Conservation (phyloP, 208 protist genomes). For the Polymyxa betae region DNA sequence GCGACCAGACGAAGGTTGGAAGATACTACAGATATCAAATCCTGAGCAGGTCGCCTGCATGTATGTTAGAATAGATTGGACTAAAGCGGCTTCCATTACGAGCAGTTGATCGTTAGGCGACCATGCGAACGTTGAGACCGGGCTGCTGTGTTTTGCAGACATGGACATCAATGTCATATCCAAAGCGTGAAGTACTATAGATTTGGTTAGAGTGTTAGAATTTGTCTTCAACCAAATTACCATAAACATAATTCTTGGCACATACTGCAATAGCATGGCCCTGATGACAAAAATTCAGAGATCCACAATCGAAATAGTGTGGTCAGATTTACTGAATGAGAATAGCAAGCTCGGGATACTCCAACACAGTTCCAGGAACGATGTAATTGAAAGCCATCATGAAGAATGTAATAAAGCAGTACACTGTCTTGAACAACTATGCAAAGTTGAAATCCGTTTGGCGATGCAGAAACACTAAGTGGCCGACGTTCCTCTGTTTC, state of each 20-base stretch:
- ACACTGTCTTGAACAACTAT: neutral
- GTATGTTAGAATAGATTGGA: neutral
- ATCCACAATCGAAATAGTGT: neutral
- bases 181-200: neutral
- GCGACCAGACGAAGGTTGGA: no score
- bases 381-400: neutral
- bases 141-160: neutral
- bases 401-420: neutral
- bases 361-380: neutral
- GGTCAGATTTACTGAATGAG: neutral
- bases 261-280: neutral
- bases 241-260: neutral
- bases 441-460: neutral
- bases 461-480: neutral
- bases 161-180: neutral
- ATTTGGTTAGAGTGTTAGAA: neutral
- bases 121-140: neutral
- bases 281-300: neutral
- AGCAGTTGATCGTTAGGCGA: neutral
- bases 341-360: neutral
- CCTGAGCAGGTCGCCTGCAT: neutral
- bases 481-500: neutral
- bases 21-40: no score
- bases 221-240: neutral
- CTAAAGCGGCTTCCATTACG: neutral